Evolutionary conservation across 2,329 filamentous ascomycete genomes (phyloP), one percentile per base, ranked within the genome.

Genomic region (Fusarium paranaense): DNA sequence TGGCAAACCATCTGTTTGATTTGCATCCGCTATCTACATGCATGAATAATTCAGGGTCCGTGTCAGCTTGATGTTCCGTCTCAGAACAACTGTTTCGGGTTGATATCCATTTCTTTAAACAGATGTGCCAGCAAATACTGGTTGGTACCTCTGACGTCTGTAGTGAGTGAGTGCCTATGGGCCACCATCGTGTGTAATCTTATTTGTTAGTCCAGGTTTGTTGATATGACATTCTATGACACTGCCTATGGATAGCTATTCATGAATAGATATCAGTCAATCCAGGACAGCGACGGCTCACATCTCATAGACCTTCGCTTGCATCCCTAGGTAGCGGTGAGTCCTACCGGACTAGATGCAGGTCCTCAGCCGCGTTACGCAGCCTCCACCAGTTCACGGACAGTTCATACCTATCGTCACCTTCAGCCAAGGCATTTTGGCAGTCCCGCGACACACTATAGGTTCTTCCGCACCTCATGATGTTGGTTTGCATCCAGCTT

Each of bases 331-430:
- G 32, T 13, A 27, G 37, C 47, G 37, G 37, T 30, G 32, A 74
- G 63, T 72, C 72, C 67, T 50, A 50, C 45, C 22, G 6, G 22
- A 18, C 45, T 71, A 33, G 33, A 37, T 20, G 13, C 14, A 14
- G 62, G 74, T 66, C 63, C 63, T 74, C 33, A 13, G 57, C 38
- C 25, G 22, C 32, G 20, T 33, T 35, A 52, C 42, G 25, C 27
- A 62, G 60, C 60, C 42, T 52, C 60, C 37, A 52, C 37, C 22
- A 30, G 59, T 52, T 32, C 27, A 20, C 27, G 6, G 27, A 54
- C 11, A 20, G 61, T 59, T 37, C 45, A 45, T 47, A 25, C 42
- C 32, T 16, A 25, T 40, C 25, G 25, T 20, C 56, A 20, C 6
- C 16, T n/a, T 18, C 38, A 58, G 35, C 22, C 35, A 33, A 64